Evolutionary conservation across 2,329 filamentous ascomycete species (phyloP).

Genomic region (Bipolaris oryzae): DNA sequence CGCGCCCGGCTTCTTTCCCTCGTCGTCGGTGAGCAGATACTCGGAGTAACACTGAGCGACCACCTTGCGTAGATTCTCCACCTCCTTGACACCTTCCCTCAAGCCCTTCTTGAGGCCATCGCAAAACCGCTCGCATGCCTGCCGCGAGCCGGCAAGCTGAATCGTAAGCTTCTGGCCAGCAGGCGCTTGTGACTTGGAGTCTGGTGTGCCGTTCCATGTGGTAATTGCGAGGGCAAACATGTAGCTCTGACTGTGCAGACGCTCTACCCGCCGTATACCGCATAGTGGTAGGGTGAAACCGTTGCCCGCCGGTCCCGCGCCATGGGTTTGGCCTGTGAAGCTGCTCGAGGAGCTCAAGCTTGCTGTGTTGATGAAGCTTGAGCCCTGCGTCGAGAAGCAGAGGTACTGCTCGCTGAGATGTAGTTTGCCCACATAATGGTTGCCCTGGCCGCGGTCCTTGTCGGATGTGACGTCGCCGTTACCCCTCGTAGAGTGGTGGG

Average conservation of each 20-base stretch:
- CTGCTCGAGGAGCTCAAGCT: slow-evolving; percentile 79
- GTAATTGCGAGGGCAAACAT: slow-evolving; percentile 92
- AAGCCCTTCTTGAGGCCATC: slow-evolving; percentile 92
- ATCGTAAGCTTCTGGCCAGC: slow-evolving; percentile 85
- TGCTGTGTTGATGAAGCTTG: slow-evolving; percentile 81
- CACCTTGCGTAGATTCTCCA: slow-evolving; percentile 81
- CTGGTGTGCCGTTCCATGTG: slow-evolving; percentile 77
- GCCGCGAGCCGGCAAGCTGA: slow-evolving; percentile 85
- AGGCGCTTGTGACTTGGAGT: slow-evolving; percentile 52
- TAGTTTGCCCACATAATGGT: slow-evolving; percentile 88
- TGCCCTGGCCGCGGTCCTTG: slow-evolving; percentile 72
- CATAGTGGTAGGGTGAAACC: slow-evolving; percentile 94
- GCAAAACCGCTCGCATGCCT: slow-evolving; percentile 92
- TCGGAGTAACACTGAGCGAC: slow-evolving; percentile 84
- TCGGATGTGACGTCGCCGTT: slow-evolving; percentile 53
- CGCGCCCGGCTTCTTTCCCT: slow-evolving; percentile 42
- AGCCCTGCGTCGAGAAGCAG: slow-evolving; percentile 93
- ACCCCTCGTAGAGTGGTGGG: slow-evolving; percentile 64
- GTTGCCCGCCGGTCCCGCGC: slow-evolving; percentile 90
- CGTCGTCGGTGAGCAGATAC: slow-evolving; percentile 56
- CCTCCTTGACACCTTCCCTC: slow-evolving; percentile 83
- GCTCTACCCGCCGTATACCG: slow-evolving; percentile 87
- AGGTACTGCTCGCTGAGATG: slow-evolving; percentile 94
- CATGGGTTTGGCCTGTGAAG: slow-evolving; percentile 92
- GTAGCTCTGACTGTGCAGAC: slow-evolving; percentile 89